phyloP scores from a whole-genome alignment of 139 green algal genomes.

The Medakamo hakoo region DNA sequence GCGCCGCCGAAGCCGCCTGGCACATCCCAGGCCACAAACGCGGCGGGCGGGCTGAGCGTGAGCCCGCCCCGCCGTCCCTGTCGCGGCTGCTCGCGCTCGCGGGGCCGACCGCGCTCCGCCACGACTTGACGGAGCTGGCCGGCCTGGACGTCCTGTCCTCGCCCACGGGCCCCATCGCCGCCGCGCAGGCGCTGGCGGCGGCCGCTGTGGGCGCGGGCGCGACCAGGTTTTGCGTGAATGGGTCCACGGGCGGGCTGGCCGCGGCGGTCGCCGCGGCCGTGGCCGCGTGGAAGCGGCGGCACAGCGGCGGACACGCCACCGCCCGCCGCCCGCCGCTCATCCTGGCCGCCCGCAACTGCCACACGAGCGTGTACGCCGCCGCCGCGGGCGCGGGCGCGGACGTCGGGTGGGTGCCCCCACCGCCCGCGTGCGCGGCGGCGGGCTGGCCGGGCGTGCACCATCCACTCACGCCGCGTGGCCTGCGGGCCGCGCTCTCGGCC shows the following conservation, averaged over 20 bases:
- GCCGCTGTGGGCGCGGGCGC: constrained; percentile 44
- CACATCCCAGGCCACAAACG: constrained; percentile 75
- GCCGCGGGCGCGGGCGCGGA: constrained; percentile 34
- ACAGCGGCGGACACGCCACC: too few relatives aligned
- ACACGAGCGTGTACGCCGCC: constrained; percentile 58
- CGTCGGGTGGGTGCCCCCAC: constrained; percentile 25
- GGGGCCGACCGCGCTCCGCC: constrained; percentile 8
- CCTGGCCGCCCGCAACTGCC: constrained; percentile 67
- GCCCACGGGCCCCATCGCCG: constrained; percentile 47
- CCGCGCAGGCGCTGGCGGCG: constrained; percentile 56
- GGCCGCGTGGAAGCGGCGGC: too few relatives aligned
- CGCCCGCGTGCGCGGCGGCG: constrained; percentile 23
- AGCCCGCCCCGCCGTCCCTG: constrained; percentile 4
- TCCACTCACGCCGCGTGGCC: constrained; percentile 23
- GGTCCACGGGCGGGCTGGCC: constrained; percentile 60
- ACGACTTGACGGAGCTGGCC: constrained; percentile 76
- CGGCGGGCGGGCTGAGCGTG: background rate
- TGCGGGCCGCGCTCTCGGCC: constrained; percentile 23
- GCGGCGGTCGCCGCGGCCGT: constrained; percentile 48
- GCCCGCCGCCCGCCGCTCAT: constrained; percentile 37
- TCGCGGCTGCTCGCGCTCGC: constrained; percentile 11
- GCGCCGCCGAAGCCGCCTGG: constrained; percentile 30
- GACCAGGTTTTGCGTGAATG: constrained; percentile 88
- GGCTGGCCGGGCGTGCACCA: constrained; percentile 31
- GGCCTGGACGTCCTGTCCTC: constrained; percentile 59